These are phyloP conservation scores for Ambrosiella beaveri DNA, from an alignment of 2,329 filamentous ascomycete genomes.

Conservation along the genomic window DNA sequence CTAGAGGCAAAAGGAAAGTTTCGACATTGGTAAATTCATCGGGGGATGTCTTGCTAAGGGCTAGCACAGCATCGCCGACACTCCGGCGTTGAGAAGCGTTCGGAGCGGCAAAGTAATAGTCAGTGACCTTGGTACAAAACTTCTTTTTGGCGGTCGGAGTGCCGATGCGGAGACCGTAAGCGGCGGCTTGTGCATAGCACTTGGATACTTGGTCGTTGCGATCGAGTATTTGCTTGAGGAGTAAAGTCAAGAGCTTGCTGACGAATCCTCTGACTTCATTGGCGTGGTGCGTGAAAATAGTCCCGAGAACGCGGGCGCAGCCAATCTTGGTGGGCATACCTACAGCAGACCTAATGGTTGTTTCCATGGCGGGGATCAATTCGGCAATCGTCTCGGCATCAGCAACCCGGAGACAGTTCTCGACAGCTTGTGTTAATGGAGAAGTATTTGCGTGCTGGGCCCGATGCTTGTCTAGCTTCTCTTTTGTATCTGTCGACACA, in stretches of 20 bases:
- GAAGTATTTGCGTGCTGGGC: slow-evolving; percentile 68
- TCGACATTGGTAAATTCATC: slow-evolving; percentile 74
- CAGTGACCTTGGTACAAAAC: slow-evolving; percentile 38
- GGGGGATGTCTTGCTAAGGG: slow-evolving; percentile 70
- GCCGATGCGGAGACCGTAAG: slow-evolving; percentile 57
- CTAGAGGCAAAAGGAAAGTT: slow-evolving; percentile 60
- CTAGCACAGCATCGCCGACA: slow-evolving; percentile 65
- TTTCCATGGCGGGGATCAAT: slow-evolving; percentile 55
- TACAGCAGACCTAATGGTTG: slow-evolving; percentile 67
- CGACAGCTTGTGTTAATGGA: slow-evolving; percentile 82
- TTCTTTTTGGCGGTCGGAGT: slow-evolving; percentile 31
- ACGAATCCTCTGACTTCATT: slow-evolving; percentile 60
- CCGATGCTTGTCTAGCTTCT: slow-evolving; percentile 77
- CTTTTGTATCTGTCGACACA: slow-evolving; percentile 68
- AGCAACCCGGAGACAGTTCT: slow-evolving; percentile 69
- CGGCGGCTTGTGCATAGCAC: slow-evolving; percentile 70
- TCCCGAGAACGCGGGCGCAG: slow-evolving; percentile 68
- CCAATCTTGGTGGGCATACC: slow-evolving; percentile 90
- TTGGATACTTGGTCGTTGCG: slow-evolving; percentile 86
- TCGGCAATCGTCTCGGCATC: slow-evolving; percentile 62
- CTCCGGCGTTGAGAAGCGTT: slow-evolving; percentile 59
- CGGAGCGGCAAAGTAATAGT: slow-evolving; percentile 66
- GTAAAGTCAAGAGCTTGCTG: slow-evolving; percentile 55
- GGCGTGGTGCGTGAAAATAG: slow-evolving; percentile 64
- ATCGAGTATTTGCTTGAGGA: slow-evolving; percentile 72